phyloP scores from a whole-genome alignment of 2,329 filamentous ascomycete species.

The Ciborinia camelliae region DNA sequence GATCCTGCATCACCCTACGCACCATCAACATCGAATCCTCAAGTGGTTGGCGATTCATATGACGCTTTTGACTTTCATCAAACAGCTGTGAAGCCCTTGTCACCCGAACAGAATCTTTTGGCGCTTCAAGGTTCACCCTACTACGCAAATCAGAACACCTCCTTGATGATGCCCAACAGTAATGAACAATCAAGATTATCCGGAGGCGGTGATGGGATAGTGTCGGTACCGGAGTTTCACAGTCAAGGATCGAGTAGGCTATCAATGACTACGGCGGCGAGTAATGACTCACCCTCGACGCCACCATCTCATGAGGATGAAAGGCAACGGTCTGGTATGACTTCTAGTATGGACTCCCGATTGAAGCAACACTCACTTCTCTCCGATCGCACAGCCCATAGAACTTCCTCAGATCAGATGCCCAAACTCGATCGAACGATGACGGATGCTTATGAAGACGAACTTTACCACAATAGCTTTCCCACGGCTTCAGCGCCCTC shows the following conservation, averaged over 20 bases:
- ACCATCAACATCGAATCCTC: constrained; percentile 53
- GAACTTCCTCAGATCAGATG: constrained; percentile 46
- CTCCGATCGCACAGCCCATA: constrained; percentile 45
- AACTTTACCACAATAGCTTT: constrained; percentile 71
- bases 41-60: constrained; percentile 50
- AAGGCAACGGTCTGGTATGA: constrained; percentile 55
- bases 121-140: constrained; percentile 41
- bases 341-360: constrained; percentile 42
- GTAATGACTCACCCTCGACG: constrained; percentile 59
- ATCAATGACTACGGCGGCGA: constrained; percentile 58
- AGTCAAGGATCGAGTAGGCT: constrained; percentile 23
- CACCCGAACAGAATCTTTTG: constrained; percentile 36
- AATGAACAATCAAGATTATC: constrained; percentile 30
- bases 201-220: constrained; percentile 31
- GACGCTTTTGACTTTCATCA: constrained; percentile 41
- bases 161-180: constrained; percentile 31
- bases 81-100: constrained; percentile 35
- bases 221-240: constrained; percentile 30
- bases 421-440: constrained; percentile 84
- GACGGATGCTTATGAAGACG: constrained; percentile 80
- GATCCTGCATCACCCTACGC: constrained; percentile 59
- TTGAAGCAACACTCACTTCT: constrained; percentile 67
- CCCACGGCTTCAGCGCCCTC: constrained; percentile 55
- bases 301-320: constrained; percentile 51
- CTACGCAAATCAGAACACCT: constrained; percentile 31